A percentile compares a stretch with the other conserved stretches of the same genome.
These are phyloP conservation scores for Calocybe gangraenosa DNA, from an alignment of 768 basidiomycete genomes.

Conservation along the genomic window DNA sequence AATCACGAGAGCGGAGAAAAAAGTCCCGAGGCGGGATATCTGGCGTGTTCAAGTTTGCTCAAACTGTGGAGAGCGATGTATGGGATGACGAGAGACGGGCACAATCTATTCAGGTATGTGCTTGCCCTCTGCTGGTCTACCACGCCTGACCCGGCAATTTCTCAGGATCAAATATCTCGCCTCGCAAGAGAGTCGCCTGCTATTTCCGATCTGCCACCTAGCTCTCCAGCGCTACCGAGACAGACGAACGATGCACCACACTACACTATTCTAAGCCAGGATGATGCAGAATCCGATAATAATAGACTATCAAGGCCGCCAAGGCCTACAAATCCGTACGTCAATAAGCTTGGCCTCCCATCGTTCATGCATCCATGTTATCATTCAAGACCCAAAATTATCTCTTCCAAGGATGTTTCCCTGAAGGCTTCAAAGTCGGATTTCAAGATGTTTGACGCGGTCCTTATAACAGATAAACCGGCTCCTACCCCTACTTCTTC, in stretches of 20 bases:
- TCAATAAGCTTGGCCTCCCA: neutral
- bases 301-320: slow-evolving; percentile 15
- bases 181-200: slow-evolving; percentile 38
- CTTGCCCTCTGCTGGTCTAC: neutral
- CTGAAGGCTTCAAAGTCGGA: slow-evolving; percentile 28
- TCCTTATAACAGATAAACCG: slow-evolving; percentile 36
- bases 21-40: slow-evolving; percentile 46
- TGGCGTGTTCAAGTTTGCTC: slow-evolving; percentile 77
- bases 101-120: slow-evolving; percentile 58
- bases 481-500: slow-evolving; percentile 19
- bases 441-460: slow-evolving; percentile 72
- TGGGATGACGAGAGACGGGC: slow-evolving; percentile 61
- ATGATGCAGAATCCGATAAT: slow-evolving; percentile 20
- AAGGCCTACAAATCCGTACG: slow-evolving; percentile 37
- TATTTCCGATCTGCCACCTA: slow-evolving; percentile 13
- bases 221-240: slow-evolving; percentile 16
- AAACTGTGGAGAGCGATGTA: slow-evolving; percentile 65
- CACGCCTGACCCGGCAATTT: neutral
- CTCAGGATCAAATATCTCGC: slow-evolving; percentile 54
- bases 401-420: slow-evolving; percentile 46
- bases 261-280: slow-evolving; percentile 45
- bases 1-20: slow-evolving; percentile 57
- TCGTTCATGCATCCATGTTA: too few relatives aligned
- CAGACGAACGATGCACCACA: slow-evolving; percentile 38
- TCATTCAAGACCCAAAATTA: slow-evolving; percentile 46